Evolutionary conservation across 1,139 yeast genomes (phyloP).

Genomic region (Kurtzmaniella quercitrusa): DNA sequence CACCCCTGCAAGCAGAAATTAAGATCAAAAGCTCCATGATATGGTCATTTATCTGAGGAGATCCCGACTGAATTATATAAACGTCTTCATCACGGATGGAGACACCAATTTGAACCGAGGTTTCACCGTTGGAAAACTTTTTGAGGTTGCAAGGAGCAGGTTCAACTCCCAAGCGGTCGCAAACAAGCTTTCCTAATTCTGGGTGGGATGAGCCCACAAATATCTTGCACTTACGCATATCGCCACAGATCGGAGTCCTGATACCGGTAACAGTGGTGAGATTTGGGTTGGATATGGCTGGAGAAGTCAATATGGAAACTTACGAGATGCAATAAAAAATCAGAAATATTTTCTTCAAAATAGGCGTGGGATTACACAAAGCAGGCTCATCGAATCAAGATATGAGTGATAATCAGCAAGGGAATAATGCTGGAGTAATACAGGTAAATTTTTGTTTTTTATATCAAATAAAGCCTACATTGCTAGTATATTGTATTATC

Average conservation of each 20-base stretch:
- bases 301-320: conserved; percentile 6
- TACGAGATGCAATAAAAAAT: conserved; percentile 2
- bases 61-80: conserved; percentile 91
- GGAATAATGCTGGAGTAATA: no score
- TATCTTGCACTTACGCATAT: conserved; percentile 94
- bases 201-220: conserved; percentile 97
- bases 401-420: neutral
- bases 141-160: conserved; percentile 93
- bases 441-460: no score
- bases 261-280: neutral
- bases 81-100: conserved; percentile 96
- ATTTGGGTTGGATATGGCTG: conserved; percentile 3
- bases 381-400: conserved; percentile 1
- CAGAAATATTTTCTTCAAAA: neutral
- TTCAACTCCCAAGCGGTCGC: conserved; percentile 86
- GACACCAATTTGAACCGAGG: conserved; percentile 91
- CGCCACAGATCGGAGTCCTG: neutral
- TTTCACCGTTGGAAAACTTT: conserved; percentile 95
- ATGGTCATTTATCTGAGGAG: conserved; percentile 86
- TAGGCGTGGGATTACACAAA: neutral
- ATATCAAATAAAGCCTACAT: no score
- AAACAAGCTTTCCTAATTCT: conserved; percentile 83
- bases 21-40: conserved; percentile 93
- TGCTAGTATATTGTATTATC: no score
- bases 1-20: conserved; percentile 95